Conservation (phyloP, 2,329 filamentous ascomycete species). For the Fusarium buharicum region DNA sequence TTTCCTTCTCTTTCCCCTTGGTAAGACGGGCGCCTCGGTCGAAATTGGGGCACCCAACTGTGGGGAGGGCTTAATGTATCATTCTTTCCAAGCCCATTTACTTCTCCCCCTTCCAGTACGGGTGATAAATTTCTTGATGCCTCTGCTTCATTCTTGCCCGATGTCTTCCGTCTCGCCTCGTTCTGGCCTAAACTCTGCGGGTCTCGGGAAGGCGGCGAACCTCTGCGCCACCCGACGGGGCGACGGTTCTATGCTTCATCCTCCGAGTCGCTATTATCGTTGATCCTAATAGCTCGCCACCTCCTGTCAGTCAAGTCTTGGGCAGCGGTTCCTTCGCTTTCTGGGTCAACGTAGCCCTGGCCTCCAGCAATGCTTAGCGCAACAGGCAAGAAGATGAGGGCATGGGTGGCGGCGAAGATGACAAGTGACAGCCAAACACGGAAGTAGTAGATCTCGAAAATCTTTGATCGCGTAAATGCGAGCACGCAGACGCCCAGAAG, state of each 20-base stretch:
- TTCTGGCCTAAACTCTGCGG: not conserved
- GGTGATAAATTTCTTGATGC: too few relatives aligned
- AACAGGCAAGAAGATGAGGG: conserved; percentile 90
- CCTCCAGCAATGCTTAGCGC: conserved; percentile 87
- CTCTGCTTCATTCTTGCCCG: too few relatives aligned
- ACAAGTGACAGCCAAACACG: conserved; percentile 94
- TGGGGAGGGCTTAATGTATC: not conserved
- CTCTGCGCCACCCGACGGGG: conserved; percentile 5
- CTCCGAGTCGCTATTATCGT: conserved; percentile 80
- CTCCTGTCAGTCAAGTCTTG: conserved; percentile 85
- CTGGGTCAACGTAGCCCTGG: conserved; percentile 86
- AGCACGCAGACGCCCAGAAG: conserved; percentile 90
- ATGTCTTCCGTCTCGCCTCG: too few relatives aligned
- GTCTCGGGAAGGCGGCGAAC: not conserved
- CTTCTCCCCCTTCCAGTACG: too few relatives aligned
- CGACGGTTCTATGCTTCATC: conserved; percentile 61
- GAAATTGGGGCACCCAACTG: too few relatives aligned
- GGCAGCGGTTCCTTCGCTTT: conserved; percentile 87
- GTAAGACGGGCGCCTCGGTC: too few relatives aligned
- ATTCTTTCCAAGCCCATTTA: too few relatives aligned
- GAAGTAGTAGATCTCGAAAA: conserved; percentile 99
- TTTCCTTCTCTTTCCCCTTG: not conserved
- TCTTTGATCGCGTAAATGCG: conserved; percentile 95
- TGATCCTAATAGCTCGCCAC: conserved; percentile 80
- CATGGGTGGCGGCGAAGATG: conserved; percentile 86